Percentiles rank a stretch among this genome's conserved stretches.
Conservation (phyloP, 2,329 filamentous ascomycete species). For the Microsporum audouinii region DNA sequence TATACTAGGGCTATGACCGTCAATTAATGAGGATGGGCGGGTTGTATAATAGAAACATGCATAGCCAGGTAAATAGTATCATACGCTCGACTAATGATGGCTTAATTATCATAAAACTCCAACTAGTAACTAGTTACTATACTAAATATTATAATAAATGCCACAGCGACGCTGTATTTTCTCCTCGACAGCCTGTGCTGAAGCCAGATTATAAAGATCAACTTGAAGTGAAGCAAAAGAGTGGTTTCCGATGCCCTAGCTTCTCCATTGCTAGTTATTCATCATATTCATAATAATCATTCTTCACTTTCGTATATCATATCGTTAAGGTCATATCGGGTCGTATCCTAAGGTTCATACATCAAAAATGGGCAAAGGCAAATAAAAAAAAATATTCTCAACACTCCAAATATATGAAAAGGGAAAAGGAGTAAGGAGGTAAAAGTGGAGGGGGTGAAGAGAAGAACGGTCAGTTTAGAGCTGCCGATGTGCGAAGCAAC, state of each 20-base stretch:
- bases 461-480: background rate
- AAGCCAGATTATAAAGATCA: too few species aligned
- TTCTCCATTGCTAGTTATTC: background rate
- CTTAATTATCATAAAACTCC: too few species aligned
- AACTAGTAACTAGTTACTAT: too few species aligned
- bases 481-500: background rate
- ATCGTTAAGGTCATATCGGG: slow-evolving; percentile 5
- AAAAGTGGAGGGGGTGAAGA: background rate
- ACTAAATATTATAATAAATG: too few species aligned
- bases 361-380: background rate
- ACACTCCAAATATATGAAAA: slow-evolving; percentile 5
- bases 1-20: too few species aligned
- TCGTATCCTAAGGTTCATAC: slow-evolving; percentile 6
- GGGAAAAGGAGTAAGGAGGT: slow-evolving; percentile 11
- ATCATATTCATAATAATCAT: slow-evolving; percentile 3
- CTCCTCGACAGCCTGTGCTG: too few species aligned
- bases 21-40: too few species aligned
- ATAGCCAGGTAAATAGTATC: too few species aligned
- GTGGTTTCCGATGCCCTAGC: background rate
- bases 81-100: too few species aligned
- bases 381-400: slow-evolving; percentile 3
- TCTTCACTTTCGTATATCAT: slow-evolving; percentile 6
- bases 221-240: background rate
- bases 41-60: too few species aligned
- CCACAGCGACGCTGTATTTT: too few species aligned